phyloP scores from a whole-genome alignment of 139 green algal genomes.

The Coccomyxa sp. region DNA sequence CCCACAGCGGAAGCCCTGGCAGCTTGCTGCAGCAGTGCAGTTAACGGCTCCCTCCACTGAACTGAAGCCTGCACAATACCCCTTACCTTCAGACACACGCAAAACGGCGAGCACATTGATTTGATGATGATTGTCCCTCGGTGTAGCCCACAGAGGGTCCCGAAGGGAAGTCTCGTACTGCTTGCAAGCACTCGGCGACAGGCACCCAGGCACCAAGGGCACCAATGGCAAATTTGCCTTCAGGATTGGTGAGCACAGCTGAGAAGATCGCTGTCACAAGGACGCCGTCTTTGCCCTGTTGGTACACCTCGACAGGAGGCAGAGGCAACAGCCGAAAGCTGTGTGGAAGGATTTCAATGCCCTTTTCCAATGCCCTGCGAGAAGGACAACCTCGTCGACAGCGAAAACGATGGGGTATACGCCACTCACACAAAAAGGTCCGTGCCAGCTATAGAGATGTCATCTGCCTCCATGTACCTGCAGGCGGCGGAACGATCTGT shows the following conservation, averaged over 20 bases:
- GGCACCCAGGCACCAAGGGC: constrained; percentile 3
- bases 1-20: neutral
- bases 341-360: neutral
- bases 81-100: neutral
- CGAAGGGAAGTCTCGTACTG: neutral
- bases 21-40: constrained; percentile 11
- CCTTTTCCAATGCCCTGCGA: neutral
- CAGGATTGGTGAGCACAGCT: constrained; percentile 9
- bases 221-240: constrained; percentile 6
- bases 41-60: neutral
- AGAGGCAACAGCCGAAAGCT: constrained; percentile 7
- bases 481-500: neutral
- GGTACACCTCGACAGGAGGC: neutral
- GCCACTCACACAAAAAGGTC: no score
- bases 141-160: neutral
- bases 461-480: neutral
- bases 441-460: no score
- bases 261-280: neutral
- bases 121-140: neutral
- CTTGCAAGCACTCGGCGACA: neutral
- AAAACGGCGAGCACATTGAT: neutral
- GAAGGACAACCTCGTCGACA: no score
- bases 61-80: neutral
- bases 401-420: no score
- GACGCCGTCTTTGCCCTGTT: neutral